Conservation (phyloP, 495 filamentous ascomycete genomes). For the Lineolata rhizophorae region DNA sequence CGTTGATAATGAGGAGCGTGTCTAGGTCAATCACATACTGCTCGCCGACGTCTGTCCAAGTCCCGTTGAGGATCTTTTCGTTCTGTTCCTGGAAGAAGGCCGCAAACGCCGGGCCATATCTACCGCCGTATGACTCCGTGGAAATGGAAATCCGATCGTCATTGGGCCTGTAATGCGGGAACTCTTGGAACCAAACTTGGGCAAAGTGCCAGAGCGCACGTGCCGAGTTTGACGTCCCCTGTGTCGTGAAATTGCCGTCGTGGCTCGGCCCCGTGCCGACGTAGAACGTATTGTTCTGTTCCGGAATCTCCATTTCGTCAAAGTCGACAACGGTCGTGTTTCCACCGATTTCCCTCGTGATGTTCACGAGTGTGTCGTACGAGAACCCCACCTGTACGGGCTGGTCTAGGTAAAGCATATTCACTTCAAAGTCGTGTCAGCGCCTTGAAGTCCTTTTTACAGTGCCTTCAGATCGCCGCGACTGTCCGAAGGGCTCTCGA, state of each 20-base stretch:
- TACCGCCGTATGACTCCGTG: conserved; percentile 36
- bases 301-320: not conserved
- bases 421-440: no score
- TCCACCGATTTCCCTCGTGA: conserved; percentile 19
- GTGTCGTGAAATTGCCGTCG: conserved; percentile 22
- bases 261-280: conserved; percentile 37
- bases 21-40: conserved; percentile 11
- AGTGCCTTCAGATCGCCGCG: no score
- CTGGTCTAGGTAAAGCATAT: conserved; percentile 21
- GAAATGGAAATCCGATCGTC: conserved; percentile 30
- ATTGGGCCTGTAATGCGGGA: conserved; percentile 31
- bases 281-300: conserved; percentile 30
- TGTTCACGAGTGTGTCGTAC: conserved; percentile 30
- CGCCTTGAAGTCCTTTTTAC: no score
- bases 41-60: conserved; percentile 7
- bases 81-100: conserved; percentile 16
- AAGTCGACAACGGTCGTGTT: conserved; percentile 15
- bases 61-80: conserved; percentile 12
- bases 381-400: conserved; percentile 35
- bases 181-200: conserved; percentile 33
- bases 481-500: not conserved
- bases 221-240: conserved; percentile 29
- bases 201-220: conserved; percentile 34
- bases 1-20: conserved; percentile 38
- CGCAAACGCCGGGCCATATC: conserved; percentile 28